Percentiles rank a stretch among this genome's conserved stretches.
phyloP scores from a whole-genome alignment of 352 stramenopile genomes.

The Phytophthora boehmeriae region DNA sequence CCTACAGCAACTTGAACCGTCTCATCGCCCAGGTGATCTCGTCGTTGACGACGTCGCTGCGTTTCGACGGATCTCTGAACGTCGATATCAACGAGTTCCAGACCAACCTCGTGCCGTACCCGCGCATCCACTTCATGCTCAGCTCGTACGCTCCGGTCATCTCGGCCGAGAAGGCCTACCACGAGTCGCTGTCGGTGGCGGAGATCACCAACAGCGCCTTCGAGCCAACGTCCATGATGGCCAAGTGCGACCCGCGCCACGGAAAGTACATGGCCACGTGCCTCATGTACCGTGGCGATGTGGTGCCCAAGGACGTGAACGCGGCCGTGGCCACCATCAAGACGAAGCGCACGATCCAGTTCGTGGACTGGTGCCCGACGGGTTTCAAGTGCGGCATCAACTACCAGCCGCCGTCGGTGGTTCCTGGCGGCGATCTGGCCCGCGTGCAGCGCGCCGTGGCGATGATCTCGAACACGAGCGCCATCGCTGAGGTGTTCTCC shows the following conservation, averaged over 20 bases:
- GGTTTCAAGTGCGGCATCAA: conserved; percentile 98
- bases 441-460: conserved; percentile 95
- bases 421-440: conserved; percentile 95
- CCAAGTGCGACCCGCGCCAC: conserved; percentile 97
- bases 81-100: conserved; percentile 98
- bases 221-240: conserved; percentile 97
- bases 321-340: conserved; percentile 98
- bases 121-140: conserved; percentile 98
- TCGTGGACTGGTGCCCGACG: conserved; percentile 99
- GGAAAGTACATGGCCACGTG: conserved; percentile 99
- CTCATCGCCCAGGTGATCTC: conserved; percentile 97
- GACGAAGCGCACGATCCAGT: conserved; percentile 99
- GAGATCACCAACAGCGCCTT: conserved; percentile 98
- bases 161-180: conserved; percentile 94
- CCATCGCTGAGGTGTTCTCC: conserved; percentile 96
- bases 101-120: conserved; percentile 98
- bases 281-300: conserved; percentile 98
- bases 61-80: conserved; percentile 97
- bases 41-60: conserved; percentile 95
- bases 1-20: conserved; percentile 98
- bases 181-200: conserved; percentile 95
- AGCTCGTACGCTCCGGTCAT: conserved; percentile 97
- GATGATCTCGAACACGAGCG: conserved; percentile 99
- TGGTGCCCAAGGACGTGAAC: conserved; percentile 96
- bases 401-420: conserved; percentile 95